A percentile compares a stretch with the other conserved stretches of the same genome.
These are phyloP conservation scores for Lepidium campestre DNA, from an alignment of 441 rosid genomes.

Conservation along the genomic window DNA sequence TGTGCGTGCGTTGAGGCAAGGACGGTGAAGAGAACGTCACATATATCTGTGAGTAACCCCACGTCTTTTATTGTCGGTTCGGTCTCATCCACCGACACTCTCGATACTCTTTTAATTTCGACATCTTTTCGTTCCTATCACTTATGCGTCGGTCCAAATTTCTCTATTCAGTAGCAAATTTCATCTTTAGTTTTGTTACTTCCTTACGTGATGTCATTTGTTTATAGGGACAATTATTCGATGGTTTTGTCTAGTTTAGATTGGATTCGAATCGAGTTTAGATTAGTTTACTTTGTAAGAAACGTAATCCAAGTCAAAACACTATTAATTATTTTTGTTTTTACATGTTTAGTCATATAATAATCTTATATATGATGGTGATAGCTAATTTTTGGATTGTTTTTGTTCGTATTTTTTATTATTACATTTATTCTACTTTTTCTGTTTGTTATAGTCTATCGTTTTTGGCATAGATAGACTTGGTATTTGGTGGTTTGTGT, in stretches of 20 bases:
- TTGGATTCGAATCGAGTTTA: background rate
- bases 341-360: background rate
- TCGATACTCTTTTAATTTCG: too few species aligned
- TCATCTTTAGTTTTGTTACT: constrained; percentile 12
- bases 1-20: constrained; percentile 19
- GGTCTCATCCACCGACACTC: constrained; percentile 32
- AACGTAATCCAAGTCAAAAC: background rate
- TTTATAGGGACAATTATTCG: constrained; percentile 3
- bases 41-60: constrained; percentile 21
- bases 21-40: constrained; percentile 25
- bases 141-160: constrained; percentile 25
- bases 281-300: background rate
- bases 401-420: background rate
- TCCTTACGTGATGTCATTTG: constrained; percentile 20
- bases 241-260: constrained; percentile 1
- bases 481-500: too few species aligned
- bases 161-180: background rate
- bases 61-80: constrained; percentile 32
- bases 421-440: background rate
- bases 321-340: background rate
- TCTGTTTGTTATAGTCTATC: too few species aligned
- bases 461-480: too few species aligned
- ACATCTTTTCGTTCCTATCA: constrained; percentile 2
- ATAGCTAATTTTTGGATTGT: background rate
- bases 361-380: background rate